A percentile compares a stretch with the other conserved stretches of the same genome.
These are phyloP conservation scores for Aegilops longissima DNA, from an alignment of 176 grass and related monocot genomes.

Conservation along the genomic window DNA sequence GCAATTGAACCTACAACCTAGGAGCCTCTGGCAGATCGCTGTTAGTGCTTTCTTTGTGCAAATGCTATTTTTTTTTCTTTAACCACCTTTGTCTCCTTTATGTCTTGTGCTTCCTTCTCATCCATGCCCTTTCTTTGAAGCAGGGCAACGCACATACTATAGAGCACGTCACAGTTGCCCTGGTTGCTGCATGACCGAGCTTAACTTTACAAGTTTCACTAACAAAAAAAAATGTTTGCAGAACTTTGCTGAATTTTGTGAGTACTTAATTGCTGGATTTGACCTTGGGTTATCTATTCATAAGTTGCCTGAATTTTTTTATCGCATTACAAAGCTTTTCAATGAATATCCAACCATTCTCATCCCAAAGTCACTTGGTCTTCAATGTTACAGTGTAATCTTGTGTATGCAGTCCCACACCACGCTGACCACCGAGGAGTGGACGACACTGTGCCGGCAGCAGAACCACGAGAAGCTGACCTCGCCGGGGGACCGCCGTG, in stretches of 20 bases:
- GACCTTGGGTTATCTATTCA: not conserved
- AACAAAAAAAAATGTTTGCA: too few species aligned
- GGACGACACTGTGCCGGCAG: constrained; percentile 32
- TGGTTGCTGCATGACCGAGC: not conserved
- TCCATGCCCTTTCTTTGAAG: not conserved
- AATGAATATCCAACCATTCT: not conserved
- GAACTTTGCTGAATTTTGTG: not conserved
- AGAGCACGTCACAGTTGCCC: not conserved
- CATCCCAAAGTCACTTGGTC: not conserved
- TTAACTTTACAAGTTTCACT: not conserved
- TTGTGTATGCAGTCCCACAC: constrained; percentile 51
- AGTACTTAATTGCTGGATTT: not conserved
- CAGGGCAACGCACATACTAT: not conserved
- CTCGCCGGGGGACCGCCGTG: too few species aligned
- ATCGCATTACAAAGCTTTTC: not conserved
- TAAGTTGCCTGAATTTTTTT: not conserved
- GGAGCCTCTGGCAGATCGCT: too few species aligned
- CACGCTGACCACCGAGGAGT: constrained; percentile 40
- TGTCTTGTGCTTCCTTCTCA: not conserved
- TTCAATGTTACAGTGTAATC: not conserved
- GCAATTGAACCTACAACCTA: too few species aligned
- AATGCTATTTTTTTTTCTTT: too few species aligned
- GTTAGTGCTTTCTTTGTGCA: not conserved
- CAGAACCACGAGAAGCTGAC: not conserved
- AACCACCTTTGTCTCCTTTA: not conserved